Percentiles rank a stretch among this genome's conserved stretches.
These are phyloP conservation scores for Neurospora sp. DNA, from an alignment of 495 filamentous ascomycete species.

Conservation along the genomic window DNA sequence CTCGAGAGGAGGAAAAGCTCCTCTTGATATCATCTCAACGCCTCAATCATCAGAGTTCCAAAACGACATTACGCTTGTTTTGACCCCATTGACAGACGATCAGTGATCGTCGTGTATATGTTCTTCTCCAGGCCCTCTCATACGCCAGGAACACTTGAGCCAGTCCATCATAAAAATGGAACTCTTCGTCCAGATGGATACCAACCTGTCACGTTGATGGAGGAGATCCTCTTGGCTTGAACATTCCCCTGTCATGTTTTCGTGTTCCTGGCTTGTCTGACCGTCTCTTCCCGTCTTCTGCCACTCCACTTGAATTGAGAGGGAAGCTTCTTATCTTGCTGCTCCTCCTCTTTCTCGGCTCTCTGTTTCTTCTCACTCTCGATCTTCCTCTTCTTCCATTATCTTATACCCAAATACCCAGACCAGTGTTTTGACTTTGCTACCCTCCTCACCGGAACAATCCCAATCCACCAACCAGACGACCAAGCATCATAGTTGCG, in stretches of 20 bases:
- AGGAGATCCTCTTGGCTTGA: not conserved
- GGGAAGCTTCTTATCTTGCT: not conserved
- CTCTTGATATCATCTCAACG: not conserved
- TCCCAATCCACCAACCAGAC: not conserved
- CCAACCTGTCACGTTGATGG: not conserved
- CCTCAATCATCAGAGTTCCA: not conserved
- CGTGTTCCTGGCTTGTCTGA: not conserved
- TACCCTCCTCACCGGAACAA: not conserved
- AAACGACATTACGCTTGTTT: not conserved
- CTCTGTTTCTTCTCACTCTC: not conserved
- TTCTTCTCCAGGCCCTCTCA: not conserved
- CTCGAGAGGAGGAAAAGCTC: not conserved
- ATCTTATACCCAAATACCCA: not conserved
- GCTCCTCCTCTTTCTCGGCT: not conserved
- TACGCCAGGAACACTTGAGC: not conserved
- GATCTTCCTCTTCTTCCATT: not conserved
- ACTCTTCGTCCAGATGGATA: not conserved
- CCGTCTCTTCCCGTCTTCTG: not conserved
- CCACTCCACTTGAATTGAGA: not conserved
- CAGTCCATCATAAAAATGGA: not conserved
- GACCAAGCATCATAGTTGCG: not conserved
- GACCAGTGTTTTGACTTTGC: not conserved
- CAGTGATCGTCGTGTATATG: not conserved
- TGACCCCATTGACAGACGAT: not conserved
- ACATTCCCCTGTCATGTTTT: not conserved